Base-by-base conservation (phyloP, 345 rosid genomes). In the Hibiscus syriacus region DNA sequence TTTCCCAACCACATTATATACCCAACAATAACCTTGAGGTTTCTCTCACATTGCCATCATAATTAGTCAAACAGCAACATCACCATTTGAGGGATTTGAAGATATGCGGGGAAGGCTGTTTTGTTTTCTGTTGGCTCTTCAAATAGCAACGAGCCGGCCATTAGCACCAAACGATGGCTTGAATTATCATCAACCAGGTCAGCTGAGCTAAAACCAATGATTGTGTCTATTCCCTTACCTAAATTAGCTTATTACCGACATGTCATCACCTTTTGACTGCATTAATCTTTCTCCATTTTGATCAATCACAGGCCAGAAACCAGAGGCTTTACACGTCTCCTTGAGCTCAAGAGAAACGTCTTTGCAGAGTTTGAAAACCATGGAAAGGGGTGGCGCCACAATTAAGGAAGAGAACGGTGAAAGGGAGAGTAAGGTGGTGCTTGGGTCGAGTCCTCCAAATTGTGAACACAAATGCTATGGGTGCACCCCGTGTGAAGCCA, bases 391-490 rank as follows among this genome's bases (percentile, higher is more conserved):
- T 20, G 52, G 19, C 45, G 62, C 23, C 26, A 43, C 48, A 38
- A n/a, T n/a, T n/a, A n/a, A n/a, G n/a, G n/a, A n/a, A n/a, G n/a
- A n/a, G n/a, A 41, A 14, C 14, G 23, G 43, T 14, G 78, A 49
- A 67, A 81, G 69, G 27, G 56, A 13, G 29, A 79, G 74, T 71
- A 81, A 64, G 46, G 23, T 45, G 38, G 55, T 59, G 72, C 78
- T 90, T 38, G 96, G 97, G 76, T 92, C 93, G 57, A 86, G 83
- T 54, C 94, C 96, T 20, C 94, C 93, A 60, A 90, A 77, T 62
- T 90, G 98, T 68, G 84, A 79, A 55, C 81, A 84, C 78, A 88
- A 85, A 74, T 92, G 98, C 41, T 73, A 56, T 64, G 94, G 90
- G 2, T 92, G 98, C 84, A 77, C 60, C 14, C 96, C 95, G 34